Evolutionary conservation across 352 stramenopile genomes (phyloP).

Genomic region (Thalassiosira livingstoniorum): DNA sequence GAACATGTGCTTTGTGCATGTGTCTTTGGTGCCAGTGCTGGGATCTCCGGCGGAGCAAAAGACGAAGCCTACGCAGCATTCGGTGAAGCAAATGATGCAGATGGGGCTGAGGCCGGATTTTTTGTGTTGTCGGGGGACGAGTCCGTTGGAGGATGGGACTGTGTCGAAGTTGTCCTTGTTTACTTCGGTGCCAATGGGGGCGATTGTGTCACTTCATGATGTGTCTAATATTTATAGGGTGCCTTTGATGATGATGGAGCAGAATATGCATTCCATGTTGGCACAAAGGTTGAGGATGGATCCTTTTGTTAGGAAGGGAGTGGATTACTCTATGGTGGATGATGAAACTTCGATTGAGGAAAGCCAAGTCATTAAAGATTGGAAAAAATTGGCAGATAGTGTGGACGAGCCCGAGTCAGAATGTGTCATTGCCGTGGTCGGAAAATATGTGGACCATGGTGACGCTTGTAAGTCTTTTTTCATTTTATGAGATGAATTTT

Average conservation of each 20-base stretch:
- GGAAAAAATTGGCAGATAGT: conserved; percentile 88
- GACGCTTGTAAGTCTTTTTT: conserved; percentile 89
- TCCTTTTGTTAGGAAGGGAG: conserved; percentile 33
- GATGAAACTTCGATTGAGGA: conserved; percentile 35
- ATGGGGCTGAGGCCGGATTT: conserved; percentile 93
- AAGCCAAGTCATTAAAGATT: conserved; percentile 48
- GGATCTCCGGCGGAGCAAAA: conserved; percentile 91
- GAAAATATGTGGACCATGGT: conserved; percentile 95
- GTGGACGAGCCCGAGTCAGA: conserved; percentile 88
- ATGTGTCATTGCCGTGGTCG: conserved; percentile 93
- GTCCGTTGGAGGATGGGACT: conserved; percentile 88
- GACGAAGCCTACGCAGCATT: conserved; percentile 96
- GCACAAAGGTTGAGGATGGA: conserved; percentile 69
- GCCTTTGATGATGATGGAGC: conserved; percentile 91
- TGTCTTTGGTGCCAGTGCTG: conserved; percentile 93
- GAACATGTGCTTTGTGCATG: conserved; percentile 95
- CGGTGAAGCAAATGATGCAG: conserved; percentile 93
- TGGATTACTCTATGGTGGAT: conserved; percentile 37
- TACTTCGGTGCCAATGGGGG: conserved; percentile 92
- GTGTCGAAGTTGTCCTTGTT: conserved; percentile 95
- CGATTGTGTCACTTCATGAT: conserved; percentile 94
- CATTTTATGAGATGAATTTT: no score
- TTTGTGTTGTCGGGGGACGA: conserved; percentile 91
- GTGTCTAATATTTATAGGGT: conserved; percentile 98
- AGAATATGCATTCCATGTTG: conserved; percentile 91